Base-by-base conservation (phyloP, 2,329 filamentous ascomycete species). In the Sclerotinia minor region DNA sequence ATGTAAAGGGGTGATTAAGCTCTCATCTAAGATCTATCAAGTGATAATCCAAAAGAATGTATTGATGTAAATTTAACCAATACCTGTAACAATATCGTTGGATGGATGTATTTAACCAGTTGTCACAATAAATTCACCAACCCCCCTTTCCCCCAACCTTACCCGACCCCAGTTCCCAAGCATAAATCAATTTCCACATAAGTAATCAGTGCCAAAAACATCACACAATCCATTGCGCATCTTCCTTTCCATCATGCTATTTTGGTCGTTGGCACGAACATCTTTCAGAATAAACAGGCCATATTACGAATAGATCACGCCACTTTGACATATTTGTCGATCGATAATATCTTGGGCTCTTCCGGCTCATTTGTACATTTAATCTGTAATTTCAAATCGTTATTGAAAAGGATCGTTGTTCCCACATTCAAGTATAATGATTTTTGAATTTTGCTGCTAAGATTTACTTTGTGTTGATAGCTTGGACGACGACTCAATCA, bases 281-380 rank as follows among this genome's bases (percentile, higher is more conserved):
- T 9, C 41, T 66, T 26, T 45, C 19, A 60, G 13, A 15, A 29
- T 26, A 49, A 60, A 60, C 55, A 66, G 47, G 57, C 64, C 64
- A 66, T 26, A n/a, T 66, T 26, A 59, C 44, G 47, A 52, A 7
- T 38, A 41, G 17, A 66, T 66, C 64, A 66, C 54, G 64, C 64
- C 64, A 66, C 64, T 66, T 52, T 60, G 32, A 60, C 54, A 38
- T 2, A 4, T 49, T 38, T 61, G 7, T 61, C 45, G 58, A 61
- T 61, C 45, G 13, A 50, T 11, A 38, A 13, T 50, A 24, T 61
- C 29, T 38, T 61, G 19, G 24, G 19, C 8, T 17, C 9, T 49
- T 60, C 58, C 44, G 44, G 7, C 9, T 24, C 5, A 21, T 35
- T 9, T 44, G 44, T 9, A 8, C 19, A 2, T n/a, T 17, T 8